Evolutionary conservation across 2,329 filamentous ascomycete species (phyloP).

Genomic region (Atkinsonella texensis): DNA sequence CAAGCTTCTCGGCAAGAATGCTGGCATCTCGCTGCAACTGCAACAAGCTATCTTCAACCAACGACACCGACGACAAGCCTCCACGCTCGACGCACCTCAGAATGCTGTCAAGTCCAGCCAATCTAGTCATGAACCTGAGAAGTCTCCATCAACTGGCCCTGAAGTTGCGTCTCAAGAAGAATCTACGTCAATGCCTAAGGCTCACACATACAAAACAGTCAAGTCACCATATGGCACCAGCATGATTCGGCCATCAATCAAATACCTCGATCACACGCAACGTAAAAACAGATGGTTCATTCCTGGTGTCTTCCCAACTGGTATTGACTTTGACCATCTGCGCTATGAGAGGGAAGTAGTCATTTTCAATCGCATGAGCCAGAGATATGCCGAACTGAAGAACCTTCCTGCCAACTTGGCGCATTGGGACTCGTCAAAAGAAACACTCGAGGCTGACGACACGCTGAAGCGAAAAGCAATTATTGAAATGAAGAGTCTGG

Average conservation of each 20-base stretch:
- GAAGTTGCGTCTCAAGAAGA: constrained; percentile 23
- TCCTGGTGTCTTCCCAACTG: constrained; percentile 77
- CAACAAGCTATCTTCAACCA: constrained; percentile 75
- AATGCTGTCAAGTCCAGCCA: constrained; percentile 19
- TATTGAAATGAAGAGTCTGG: constrained; percentile 90
- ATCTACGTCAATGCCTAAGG: constrained; percentile 22
- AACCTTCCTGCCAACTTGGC: constrained; percentile 74
- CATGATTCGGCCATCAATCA: constrained; percentile 48
- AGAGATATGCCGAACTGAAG: constrained; percentile 75
- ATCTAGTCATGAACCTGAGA: constrained; percentile 21
- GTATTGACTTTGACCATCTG: constrained; percentile 76
- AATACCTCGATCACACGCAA: constrained; percentile 66
- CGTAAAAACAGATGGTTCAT: constrained; percentile 70
- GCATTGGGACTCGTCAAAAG: constrained; percentile 71
- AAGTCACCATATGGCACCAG: constrained; percentile 56
- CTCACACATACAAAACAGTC: constrained; percentile 56
- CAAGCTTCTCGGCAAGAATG: constrained; percentile 78
- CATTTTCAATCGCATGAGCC: constrained; percentile 79
- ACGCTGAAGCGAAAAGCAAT: constrained; percentile 77
- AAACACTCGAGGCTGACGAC: constrained; percentile 58
- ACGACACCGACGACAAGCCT: constrained; percentile 50
- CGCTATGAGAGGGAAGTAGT: constrained; percentile 79
- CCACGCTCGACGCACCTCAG: constrained; percentile 34
- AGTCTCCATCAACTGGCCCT: constrained; percentile 24
- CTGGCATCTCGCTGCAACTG: constrained; percentile 63